phyloP scores from a whole-genome alignment of 2,329 filamentous ascomycete species.

The Colletotrichum theobromicola region DNA sequence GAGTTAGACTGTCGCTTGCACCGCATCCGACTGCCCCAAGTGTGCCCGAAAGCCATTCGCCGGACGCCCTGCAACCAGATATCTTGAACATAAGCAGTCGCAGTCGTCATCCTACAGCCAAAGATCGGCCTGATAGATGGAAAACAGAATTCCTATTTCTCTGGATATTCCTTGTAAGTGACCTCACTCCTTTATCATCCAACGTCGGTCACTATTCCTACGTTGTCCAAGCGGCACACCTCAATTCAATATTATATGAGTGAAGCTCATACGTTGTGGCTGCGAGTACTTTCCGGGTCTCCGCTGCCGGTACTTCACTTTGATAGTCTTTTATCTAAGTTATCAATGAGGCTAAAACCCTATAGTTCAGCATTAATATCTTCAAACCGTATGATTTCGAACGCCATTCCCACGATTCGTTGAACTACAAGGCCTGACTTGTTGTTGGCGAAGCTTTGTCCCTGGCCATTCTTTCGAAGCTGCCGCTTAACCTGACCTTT shows the following conservation, averaged over 20 bases:
- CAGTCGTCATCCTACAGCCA: neutral
- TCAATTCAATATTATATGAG: neutral
- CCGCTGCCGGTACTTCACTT: no score
- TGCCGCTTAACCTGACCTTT: neutral
- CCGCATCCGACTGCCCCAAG: neutral
- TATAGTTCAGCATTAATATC: neutral
- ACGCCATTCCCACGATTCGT: neutral
- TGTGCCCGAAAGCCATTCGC: neutral
- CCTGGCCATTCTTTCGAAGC: neutral
- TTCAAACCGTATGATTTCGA: neutral
- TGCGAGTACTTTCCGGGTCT: no score
- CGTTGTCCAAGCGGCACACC: neutral
- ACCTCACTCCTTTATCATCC: neutral
- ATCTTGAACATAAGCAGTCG: neutral
- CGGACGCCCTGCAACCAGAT: neutral
- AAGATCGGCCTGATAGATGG: neutral
- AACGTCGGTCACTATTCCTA: neutral
- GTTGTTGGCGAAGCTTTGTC: neutral
- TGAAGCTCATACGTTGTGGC: no score
- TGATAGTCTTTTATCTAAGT: no score
- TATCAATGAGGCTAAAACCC: neutral
- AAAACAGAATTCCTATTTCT: neutral
- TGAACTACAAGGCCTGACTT: neutral
- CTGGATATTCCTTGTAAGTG: neutral
- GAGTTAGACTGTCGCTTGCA: neutral